phyloP scores from a whole-genome alignment of 2,329 filamentous ascomycete genomes.

The Leptographium lundbergii region DNA sequence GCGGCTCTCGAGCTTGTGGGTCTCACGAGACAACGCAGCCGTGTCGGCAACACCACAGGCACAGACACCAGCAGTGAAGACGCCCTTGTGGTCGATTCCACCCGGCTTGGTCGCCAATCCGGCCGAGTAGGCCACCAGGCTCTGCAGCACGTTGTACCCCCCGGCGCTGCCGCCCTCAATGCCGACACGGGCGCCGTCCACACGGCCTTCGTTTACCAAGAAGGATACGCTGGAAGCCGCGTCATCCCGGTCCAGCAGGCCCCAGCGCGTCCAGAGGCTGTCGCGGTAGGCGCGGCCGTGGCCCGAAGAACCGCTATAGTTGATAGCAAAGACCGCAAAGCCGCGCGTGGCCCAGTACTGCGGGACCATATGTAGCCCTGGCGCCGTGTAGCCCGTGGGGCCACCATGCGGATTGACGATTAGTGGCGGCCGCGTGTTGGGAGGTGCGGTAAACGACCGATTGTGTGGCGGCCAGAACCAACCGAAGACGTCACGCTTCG shows the following conservation, averaged over 20 bases:
- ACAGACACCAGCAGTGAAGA: constrained; percentile 36
- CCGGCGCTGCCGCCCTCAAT: constrained; percentile 33
- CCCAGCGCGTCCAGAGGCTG: constrained; percentile 35
- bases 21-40: constrained; percentile 29
- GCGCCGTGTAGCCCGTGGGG: constrained; percentile 29
- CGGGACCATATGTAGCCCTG: constrained; percentile 28
- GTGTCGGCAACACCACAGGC: constrained; percentile 39
- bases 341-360: constrained; percentile 44
- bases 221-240: constrained; percentile 31
- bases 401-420: constrained; percentile 40
- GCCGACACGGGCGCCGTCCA: constrained; percentile 5
- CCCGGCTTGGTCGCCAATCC: background rate
- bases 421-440: constrained; percentile 29
- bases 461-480: constrained; percentile 38
- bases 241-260: constrained; percentile 36
- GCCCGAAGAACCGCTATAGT: constrained; percentile 39
- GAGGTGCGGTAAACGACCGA: constrained; percentile 24
- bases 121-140: constrained; percentile 30
- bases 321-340: constrained; percentile 36
- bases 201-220: constrained; percentile 19
- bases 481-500: constrained; percentile 25
- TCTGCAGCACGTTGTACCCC: constrained; percentile 40
- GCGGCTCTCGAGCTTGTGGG: constrained; percentile 43
- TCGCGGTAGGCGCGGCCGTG: constrained; percentile 38
- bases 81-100: background rate